Conservation (phyloP, 805 yeast genomes). For the Isabelozyma heimii region DNA sequence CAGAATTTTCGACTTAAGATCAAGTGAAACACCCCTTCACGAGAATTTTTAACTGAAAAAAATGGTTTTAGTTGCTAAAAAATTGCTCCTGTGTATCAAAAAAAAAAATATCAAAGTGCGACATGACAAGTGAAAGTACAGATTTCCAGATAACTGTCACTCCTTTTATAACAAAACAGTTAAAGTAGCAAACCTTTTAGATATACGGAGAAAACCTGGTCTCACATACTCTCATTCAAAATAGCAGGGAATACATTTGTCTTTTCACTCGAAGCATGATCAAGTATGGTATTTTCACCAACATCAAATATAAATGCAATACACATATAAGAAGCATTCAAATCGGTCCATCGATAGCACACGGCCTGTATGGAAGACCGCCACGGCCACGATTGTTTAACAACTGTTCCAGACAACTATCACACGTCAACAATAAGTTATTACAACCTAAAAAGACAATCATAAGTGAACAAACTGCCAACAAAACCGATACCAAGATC, state of each 20-base stretch:
- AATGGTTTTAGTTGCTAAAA: background rate
- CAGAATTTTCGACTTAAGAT: conserved; percentile 9
- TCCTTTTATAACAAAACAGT: too few relatives aligned
- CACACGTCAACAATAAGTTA: background rate
- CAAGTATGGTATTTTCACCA: background rate
- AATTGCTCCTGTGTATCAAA: background rate
- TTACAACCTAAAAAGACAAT: background rate
- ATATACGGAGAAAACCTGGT: background rate
- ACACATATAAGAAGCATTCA: background rate
- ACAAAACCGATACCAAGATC: background rate
- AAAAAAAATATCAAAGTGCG: background rate
- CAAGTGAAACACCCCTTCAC: background rate
- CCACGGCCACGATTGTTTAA: background rate
- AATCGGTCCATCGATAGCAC: background rate
- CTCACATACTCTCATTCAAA: background rate
- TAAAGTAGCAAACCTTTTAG: background rate
- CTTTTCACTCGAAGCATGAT: background rate
- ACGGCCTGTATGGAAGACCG: background rate
- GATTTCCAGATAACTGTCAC: too few relatives aligned
- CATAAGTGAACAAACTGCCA: background rate
- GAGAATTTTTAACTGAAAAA: background rate
- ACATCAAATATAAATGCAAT: background rate
- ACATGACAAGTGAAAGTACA: background rate
- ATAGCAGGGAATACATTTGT: too few relatives aligned
- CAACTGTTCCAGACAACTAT: background rate